Evolutionary conservation across 1,139 yeast species (phyloP).

Genomic region (Pneumocystis oryctolagi): DNA sequence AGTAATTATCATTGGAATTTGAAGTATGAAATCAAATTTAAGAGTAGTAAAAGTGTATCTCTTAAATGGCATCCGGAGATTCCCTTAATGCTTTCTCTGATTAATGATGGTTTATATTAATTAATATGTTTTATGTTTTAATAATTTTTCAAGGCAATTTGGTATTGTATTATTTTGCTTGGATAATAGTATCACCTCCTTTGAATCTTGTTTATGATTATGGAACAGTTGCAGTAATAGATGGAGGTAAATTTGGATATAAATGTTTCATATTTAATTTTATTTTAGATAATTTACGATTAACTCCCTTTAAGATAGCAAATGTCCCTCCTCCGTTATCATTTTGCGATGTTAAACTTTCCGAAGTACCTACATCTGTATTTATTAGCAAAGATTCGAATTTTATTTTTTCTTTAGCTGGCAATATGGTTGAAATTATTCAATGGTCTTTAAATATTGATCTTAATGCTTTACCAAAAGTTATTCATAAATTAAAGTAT

Average conservation of each 20-base stretch:
- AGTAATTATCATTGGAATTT: conserved; percentile 93
- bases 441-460: conserved; percentile 1
- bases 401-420: conserved; percentile 33
- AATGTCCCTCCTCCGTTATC: conserved; percentile 93
- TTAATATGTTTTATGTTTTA: conserved; percentile 20
- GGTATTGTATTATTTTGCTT: conserved; percentile 55
- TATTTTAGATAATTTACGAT: conserved; percentile 32
- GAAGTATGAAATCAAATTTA: conserved; percentile 52
- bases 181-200: conserved; percentile 54
- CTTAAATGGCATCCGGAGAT: conserved; percentile 81
- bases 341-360: conserved; percentile 47
- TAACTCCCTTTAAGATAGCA: conserved; percentile 74
- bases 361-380: conserved; percentile 42
- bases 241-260: conserved; percentile 33
- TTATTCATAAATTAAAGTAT: not conserved
- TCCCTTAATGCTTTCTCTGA: conserved; percentile 53
- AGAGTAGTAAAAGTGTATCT: conserved; percentile 21
- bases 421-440: not conserved
- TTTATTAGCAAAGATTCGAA: conserved; percentile 52
- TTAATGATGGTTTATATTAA: conserved; percentile 24
- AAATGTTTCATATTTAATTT: not conserved
- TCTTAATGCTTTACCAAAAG: not conserved
- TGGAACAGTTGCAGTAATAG: conserved; percentile 70
- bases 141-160: conserved; percentile 19
- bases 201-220: conserved; percentile 49